Conservation (phyloP, 176 grass and related monocot species). For the Eremochloa ophiuroides region DNA sequence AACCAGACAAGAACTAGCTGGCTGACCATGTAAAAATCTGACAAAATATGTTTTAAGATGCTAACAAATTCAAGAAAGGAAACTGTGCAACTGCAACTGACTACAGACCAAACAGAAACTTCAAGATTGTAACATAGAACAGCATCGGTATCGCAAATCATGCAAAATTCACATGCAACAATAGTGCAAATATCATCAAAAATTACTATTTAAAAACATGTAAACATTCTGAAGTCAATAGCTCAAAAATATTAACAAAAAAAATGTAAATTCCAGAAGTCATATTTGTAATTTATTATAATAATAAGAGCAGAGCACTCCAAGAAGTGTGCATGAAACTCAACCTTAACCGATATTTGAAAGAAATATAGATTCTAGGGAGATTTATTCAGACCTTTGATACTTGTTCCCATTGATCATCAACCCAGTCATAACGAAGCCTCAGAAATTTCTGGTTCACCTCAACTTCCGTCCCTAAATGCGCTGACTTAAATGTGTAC, state of each 20-base stretch:
- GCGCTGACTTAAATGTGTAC: slow-evolving; percentile 39
- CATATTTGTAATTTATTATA: not conserved
- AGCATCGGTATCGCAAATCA: not conserved
- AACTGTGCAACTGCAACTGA: not conserved
- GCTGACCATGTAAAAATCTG: not conserved
- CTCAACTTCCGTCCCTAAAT: slow-evolving; percentile 48
- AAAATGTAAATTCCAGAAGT: not conserved
- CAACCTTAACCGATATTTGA: slow-evolving; percentile 23
- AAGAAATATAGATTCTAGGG: slow-evolving; percentile 9
- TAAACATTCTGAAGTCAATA: not conserved
- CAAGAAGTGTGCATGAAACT: not conserved
- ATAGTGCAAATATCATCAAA: not conserved
- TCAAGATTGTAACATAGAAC: not conserved
- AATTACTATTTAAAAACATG: not conserved
- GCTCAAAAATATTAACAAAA: not conserved
- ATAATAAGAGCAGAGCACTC: not conserved
- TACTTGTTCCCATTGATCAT: slow-evolving; percentile 45
- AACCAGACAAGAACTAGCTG: not conserved
- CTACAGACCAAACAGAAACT: not conserved
- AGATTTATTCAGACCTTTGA: slow-evolving; percentile 41
- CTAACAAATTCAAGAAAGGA: not conserved
- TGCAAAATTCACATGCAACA: not conserved
- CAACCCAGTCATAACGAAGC: slow-evolving; percentile 46
- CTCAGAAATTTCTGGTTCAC: slow-evolving; percentile 51
- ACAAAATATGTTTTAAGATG: not conserved